Conservation (phyloP, 106 monocot species). For the Cymbidium sinense region DNA sequence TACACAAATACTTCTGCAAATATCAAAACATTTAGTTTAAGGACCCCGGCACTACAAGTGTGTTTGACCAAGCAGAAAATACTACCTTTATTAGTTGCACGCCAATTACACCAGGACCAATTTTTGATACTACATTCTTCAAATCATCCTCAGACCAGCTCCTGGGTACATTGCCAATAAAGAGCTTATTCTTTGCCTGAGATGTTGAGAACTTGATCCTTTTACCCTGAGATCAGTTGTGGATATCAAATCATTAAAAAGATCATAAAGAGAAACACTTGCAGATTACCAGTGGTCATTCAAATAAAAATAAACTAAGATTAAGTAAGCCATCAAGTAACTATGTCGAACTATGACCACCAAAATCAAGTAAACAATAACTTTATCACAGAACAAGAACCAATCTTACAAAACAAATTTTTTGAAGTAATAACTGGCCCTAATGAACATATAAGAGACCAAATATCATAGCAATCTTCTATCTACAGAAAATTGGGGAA, state of each 20-base stretch:
- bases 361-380: background rate
- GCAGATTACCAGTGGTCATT: background rate
- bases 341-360: background rate
- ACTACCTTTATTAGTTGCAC: constrained; percentile 77
- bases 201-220: constrained; percentile 68
- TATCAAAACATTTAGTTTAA: background rate
- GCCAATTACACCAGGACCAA: constrained; percentile 62
- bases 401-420: background rate
- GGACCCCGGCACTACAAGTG: background rate
- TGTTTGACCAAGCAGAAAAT: background rate
- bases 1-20: background rate
- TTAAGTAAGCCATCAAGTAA: background rate
- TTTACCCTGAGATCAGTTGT: constrained; percentile 44
- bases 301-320: background rate
- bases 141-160: constrained; percentile 68
- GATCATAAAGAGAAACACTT: background rate
- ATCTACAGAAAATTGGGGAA: background rate
- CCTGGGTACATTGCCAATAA: constrained; percentile 84
- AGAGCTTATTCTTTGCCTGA: constrained; percentile 72
- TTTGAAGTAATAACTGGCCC: background rate
- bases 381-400: background rate
- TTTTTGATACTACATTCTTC: constrained; percentile 40
- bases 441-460: background rate
- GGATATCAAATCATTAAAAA: background rate
- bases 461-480: background rate